Base-by-base conservation (phyloP, 2,329 filamentous ascomycete species). In the Colletotrichum nymphaeae region DNA sequence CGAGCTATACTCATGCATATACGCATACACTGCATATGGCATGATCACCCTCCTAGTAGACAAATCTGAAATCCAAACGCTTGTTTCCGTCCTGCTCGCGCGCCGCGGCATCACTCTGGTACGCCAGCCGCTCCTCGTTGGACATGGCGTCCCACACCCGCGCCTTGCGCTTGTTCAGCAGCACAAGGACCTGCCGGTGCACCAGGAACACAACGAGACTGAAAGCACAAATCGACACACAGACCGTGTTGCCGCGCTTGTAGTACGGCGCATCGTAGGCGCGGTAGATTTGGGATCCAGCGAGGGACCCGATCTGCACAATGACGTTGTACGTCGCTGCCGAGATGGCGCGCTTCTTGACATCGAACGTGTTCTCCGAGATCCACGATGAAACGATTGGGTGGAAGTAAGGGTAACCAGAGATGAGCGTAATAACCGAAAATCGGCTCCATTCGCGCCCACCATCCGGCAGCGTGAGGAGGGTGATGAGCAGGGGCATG, bases 341-440 rank as follows among this genome's bases (percentile, higher is more conserved):
- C 0, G 86, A 83, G 32, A 88, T 82, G 5, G 86, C 85, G 56
- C 86, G 79, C 76, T 87, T 87, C 78, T 86, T 86, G 24, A 88
- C 86, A 67, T 86, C 84, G 57, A 87, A 87, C 0, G 82, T 84
- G 77, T 87, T 87, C 76, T 87, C 84, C 1, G 84, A 86, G 62
- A 86, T 85, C 85, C 86, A 91, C 5, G 84, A 83, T 4, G 84
- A 83, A 12, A 87, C 82, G 19, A 90, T 84, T 2, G 89, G 88
- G 75, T 91, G 89, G 66, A 90, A 87, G 76, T 91, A 91, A 0
- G 89, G 89, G 70, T 87, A 86, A 2, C 88, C 88, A 12, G 88
- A 84, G 37, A 91, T 83, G 52, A 91, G 77, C 1, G 87, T 87
- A 19, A 88, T 82, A 35, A 90, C 78, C 1, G 83, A 80, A 81